Conservation (phyloP, 1,284 basidiomycete species). For the Ceratobasidium sp. region DNA sequence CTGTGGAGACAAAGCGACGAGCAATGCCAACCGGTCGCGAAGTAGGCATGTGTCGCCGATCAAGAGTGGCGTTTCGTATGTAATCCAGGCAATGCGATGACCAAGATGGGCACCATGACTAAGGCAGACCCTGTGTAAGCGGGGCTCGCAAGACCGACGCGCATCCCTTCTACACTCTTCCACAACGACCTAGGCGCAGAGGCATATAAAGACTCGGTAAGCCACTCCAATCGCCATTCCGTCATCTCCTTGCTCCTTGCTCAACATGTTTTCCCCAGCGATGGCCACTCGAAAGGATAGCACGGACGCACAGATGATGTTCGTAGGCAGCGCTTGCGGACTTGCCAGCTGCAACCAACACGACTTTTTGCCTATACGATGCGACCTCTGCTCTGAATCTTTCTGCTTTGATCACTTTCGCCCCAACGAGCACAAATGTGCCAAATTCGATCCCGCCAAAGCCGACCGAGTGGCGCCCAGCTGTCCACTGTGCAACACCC, state of each 20-base stretch:
- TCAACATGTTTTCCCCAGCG: conserved; percentile 45
- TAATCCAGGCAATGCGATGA: background rate
- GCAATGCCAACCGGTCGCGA: too few relatives aligned
- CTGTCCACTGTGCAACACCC: conserved; percentile 74
- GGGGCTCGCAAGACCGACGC: conserved; percentile 26
- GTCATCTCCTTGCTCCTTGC: conserved; percentile 38
- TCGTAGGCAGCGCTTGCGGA: conserved; percentile 74
- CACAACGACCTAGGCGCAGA: conserved; percentile 38
- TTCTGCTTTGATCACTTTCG: conserved; percentile 80
- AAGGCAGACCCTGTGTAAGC: conserved; percentile 3
- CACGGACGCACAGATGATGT: conserved; percentile 57
- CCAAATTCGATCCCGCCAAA: conserved; percentile 70
- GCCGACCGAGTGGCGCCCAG: conserved; percentile 74
- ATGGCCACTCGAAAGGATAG: conserved; percentile 53
- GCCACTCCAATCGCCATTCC: background rate
- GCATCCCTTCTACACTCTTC: conserved; percentile 39
- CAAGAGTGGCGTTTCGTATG: background rate
- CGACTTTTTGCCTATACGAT: conserved; percentile 80
- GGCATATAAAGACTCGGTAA: conserved; percentile 38
- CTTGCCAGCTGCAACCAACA: conserved; percentile 66
- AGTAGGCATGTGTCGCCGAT: background rate
- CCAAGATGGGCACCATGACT: background rate
- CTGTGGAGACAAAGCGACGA: background rate
- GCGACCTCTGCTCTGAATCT: conserved; percentile 42
- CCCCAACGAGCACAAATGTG: conserved; percentile 67